Conservation (phyloP, 2,329 filamentous ascomycete species). For the Colletotrichum eremochloae region DNA sequence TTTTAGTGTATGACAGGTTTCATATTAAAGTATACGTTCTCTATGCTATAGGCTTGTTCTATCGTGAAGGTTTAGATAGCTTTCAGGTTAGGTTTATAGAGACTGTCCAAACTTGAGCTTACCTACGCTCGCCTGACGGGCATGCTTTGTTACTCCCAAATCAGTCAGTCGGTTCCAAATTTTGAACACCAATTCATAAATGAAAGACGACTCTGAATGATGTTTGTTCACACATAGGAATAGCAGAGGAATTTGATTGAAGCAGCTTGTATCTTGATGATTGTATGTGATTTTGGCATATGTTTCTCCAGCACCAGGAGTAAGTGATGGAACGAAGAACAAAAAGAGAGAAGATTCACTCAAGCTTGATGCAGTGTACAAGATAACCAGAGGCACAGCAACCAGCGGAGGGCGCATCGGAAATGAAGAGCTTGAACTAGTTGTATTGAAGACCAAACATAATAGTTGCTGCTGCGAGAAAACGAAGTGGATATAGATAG, state of each 20-base stretch:
- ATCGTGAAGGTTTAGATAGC: not conserved
- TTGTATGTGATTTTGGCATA: not conserved
- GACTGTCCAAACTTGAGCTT: not conserved
- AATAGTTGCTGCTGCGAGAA: not conserved
- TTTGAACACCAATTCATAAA: too few relatives aligned
- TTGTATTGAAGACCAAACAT: not conserved
- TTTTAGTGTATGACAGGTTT: too few relatives aligned
- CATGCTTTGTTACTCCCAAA: not conserved
- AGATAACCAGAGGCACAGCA: not conserved
- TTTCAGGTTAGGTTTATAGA: not conserved
- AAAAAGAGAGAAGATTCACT: not conserved
- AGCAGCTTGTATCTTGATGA: too few relatives aligned
- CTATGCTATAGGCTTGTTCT: too few relatives aligned
- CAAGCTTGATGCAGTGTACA: not conserved
- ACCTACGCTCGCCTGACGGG: not conserved
- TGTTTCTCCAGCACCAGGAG: not conserved
- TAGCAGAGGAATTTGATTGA: too few relatives aligned
- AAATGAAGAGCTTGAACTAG: not conserved
- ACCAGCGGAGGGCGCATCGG: not conserved
- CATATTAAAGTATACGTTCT: too few relatives aligned
- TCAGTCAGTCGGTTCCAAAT: not conserved
- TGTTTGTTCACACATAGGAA: too few relatives aligned
- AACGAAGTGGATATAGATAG: not conserved
- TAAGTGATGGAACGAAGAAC: not conserved
- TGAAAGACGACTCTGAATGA: too few relatives aligned